Percentiles rank a stretch among this genome's conserved stretches.
Conservation (phyloP, 495 filamentous ascomycete genomes). For the Hyaloscypha bicolor region DNA sequence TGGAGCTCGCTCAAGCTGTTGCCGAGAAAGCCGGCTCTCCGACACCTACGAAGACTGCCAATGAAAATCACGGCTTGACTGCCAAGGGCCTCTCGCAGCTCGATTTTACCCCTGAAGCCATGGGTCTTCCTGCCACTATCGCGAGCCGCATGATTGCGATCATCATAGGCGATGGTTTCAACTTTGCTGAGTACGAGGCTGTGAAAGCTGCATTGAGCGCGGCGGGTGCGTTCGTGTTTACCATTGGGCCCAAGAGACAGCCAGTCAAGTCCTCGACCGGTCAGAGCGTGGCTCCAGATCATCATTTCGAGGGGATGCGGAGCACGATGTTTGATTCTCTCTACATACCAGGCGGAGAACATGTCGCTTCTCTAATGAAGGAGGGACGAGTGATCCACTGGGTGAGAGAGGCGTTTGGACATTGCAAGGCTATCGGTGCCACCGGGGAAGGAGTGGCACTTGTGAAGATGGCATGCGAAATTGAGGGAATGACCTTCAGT, state of each 20-base stretch:
- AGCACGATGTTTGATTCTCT: conserved; percentile 86
- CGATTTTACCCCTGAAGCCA: conserved; percentile 58
- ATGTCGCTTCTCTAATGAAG: conserved; percentile 63
- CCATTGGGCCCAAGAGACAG: conserved; percentile 65
- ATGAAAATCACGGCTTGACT: conserved; percentile 66
- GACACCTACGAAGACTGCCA: conserved; percentile 50
- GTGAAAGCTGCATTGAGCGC: conserved; percentile 64
- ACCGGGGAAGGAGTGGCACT: conserved; percentile 70
- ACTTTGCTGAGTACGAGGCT: conserved; percentile 62
- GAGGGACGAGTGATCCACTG: conserved; percentile 81
- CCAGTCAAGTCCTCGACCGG: conserved; percentile 60
- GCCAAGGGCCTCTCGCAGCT: conserved; percentile 68
- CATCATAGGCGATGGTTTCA: conserved; percentile 81
- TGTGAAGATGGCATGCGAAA: conserved; percentile 56
- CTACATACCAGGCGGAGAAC: conserved; percentile 75
- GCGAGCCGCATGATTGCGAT: conserved; percentile 74
- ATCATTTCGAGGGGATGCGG: conserved; percentile 81
- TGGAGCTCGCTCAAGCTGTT: conserved; percentile 70
- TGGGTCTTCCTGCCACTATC: conserved; percentile 59
- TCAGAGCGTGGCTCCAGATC: conserved; percentile 68
- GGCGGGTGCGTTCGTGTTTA: conserved; percentile 67
- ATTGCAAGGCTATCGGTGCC: conserved; percentile 77
- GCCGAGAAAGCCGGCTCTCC: conserved; percentile 70
- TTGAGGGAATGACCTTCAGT: conserved; percentile 57
- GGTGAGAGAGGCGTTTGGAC: conserved; percentile 81